phyloP scores from a whole-genome alignment of 2,329 filamentous ascomycete genomes.

The Sarocladium strictum region DNA sequence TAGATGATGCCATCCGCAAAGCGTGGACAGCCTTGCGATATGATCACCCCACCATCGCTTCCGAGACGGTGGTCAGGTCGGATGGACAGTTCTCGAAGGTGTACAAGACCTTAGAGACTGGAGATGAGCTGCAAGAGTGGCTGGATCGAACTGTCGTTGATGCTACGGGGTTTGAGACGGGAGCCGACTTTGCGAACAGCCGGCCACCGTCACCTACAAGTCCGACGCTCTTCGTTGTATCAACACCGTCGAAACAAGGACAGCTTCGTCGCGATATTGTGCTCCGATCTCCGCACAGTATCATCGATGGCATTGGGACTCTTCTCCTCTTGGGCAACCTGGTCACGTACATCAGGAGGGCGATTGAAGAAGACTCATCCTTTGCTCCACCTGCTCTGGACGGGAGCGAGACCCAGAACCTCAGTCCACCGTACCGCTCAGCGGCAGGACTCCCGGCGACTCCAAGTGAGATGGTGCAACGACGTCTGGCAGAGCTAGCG shows the following conservation, averaged over 20 bases:
- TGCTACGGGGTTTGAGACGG: neutral
- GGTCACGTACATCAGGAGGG: neutral
- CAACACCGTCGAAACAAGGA: no score
- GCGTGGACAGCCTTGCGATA: neutral
- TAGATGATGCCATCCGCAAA: neutral
- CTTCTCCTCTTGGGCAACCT: conserved; percentile 19
- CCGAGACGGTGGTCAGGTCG: neutral
- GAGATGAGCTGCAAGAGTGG: neutral
- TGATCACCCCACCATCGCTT: neutral
- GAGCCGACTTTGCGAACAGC: neutral
- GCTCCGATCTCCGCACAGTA: conserved; percentile 30
- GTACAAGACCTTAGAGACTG: neutral
- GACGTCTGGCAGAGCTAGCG: neutral
- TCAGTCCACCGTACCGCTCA: neutral
- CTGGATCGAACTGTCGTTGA: neutral
- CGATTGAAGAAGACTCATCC: neutral
- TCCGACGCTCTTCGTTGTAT: neutral
- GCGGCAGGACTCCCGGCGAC: neutral
- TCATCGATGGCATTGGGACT: conserved; percentile 34
- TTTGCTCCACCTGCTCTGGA: neutral
- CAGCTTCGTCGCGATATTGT: conserved; percentile 25
- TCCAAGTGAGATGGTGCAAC: neutral
- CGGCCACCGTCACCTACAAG: neutral
- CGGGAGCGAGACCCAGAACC: neutral
- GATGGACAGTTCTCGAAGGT: neutral